phyloP scores from a whole-genome alignment of 176 grass and related monocot species.

The Musa schizocarpa region DNA sequence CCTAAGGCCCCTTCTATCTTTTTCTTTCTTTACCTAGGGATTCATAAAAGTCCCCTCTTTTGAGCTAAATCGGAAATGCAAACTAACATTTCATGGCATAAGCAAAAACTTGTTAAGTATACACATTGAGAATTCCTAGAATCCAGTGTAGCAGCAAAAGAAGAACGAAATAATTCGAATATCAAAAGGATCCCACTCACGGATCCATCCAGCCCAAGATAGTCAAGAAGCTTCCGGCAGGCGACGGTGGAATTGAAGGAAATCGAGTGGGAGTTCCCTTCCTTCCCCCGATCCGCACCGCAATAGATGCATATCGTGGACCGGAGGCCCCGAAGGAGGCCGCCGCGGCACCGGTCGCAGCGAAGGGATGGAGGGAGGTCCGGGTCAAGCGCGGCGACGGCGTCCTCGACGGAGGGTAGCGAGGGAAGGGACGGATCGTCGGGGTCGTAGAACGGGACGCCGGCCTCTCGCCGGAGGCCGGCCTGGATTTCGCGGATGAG shows the following conservation, averaged over 20 bases:
- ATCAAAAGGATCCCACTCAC: neutral
- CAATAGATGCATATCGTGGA: conserved; percentile 18
- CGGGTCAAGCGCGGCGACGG: conserved; percentile 7
- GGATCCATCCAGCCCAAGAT: conserved; percentile 20
- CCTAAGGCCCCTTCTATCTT: neutral
- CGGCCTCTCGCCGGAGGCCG: conserved; percentile 2
- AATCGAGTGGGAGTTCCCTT: neutral
- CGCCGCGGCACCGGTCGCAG: conserved; percentile 14
- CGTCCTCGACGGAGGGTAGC: neutral
- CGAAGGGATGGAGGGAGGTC: conserved; percentile 4
- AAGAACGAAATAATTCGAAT: neutral
- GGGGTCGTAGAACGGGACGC: neutral
- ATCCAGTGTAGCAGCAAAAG: neutral
- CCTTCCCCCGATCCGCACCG: conserved; percentile 8
- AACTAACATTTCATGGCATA: neutral
- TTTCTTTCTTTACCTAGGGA: neutral
- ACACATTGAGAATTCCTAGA: neutral
- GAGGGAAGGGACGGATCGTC: neutral
- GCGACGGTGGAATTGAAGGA: conserved; percentile 17
- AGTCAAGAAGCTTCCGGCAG: conserved; percentile 20
- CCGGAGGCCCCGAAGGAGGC: neutral
- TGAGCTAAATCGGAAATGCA: neutral
- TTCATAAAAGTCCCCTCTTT: neutral
- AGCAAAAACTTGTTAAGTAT: neutral
- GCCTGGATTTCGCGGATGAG: conserved; percentile 4